A percentile compares a stretch with the other conserved stretches of the same genome.
Conservation (phyloP, 1,284 basidiomycete genomes). For the Austropuccinia psidii region DNA sequence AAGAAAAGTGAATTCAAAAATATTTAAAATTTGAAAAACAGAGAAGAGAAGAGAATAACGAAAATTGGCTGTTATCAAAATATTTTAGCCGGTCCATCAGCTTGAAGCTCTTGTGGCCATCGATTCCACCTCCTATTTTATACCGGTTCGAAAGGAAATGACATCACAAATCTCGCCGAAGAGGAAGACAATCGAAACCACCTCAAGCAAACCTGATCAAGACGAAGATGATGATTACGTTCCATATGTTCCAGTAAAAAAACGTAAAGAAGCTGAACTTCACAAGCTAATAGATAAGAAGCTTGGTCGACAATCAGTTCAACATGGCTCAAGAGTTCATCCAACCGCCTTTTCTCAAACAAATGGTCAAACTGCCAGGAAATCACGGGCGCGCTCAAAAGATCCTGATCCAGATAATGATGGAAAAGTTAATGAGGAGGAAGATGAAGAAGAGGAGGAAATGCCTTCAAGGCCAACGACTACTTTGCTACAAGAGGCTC, state of each 20-base stretch:
- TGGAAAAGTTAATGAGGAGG: background rate
- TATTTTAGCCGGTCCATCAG: no score
- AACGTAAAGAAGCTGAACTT: slow-evolving; percentile 20
- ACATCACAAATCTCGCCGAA: background rate
- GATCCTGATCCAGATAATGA: background rate
- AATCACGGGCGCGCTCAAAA: background rate
- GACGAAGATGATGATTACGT: slow-evolving; percentile 31
- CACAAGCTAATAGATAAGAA: slow-evolving; percentile 23
- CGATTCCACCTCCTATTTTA: no score
- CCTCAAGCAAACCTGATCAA: background rate
- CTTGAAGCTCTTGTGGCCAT: no score
- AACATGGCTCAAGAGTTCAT: background rate
- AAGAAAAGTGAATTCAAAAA: no score
- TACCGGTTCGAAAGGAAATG: no score
- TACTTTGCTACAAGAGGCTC: slow-evolving; percentile 78
- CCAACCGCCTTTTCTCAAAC: background rate
- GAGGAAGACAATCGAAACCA: background rate
- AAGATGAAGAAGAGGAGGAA: slow-evolving; percentile 22
- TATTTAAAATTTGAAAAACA: no score
- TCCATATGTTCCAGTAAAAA: slow-evolving; percentile 33
- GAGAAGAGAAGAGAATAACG: no score
- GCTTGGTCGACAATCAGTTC: background rate
- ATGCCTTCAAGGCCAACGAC: slow-evolving; percentile 12
- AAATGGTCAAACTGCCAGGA: background rate
- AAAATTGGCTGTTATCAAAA: no score